phyloP scores from a whole-genome alignment of 176 grass and related monocot species.

The Lolium rigidum region DNA sequence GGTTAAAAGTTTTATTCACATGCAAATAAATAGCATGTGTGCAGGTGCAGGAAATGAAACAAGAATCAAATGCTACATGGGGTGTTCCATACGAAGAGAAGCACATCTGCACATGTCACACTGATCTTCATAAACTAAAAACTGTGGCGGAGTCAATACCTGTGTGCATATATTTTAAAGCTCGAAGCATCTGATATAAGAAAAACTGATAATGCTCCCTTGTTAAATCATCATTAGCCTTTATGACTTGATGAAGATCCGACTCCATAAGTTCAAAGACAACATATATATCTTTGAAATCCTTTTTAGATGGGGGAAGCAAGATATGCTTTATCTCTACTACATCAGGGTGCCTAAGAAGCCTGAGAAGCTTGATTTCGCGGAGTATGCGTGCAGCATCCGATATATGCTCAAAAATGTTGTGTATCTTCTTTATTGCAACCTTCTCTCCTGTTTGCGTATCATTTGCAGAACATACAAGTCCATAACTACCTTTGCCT shows the following conservation, averaged over 20 bases:
- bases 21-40: conserved; percentile 25
- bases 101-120: not conserved
- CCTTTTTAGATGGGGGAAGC: conserved; percentile 50
- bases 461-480: conserved; percentile 58
- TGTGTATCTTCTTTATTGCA: conserved; percentile 59
- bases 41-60: not conserved
- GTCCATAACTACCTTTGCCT: conserved; percentile 56
- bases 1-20: not conserved
- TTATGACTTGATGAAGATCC: conserved; percentile 59
- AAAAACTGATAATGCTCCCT: conserved; percentile 59
- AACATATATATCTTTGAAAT: conserved; percentile 60
- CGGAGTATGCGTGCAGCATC: conserved; percentile 55
- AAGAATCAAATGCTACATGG: not conserved
- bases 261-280: conserved; percentile 62
- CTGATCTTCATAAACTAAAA: not conserved
- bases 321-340: conserved; percentile 56
- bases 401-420: conserved; percentile 53
- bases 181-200: conserved; percentile 54
- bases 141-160: conserved; percentile 20
- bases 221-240: conserved; percentile 53
- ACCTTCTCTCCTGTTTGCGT: conserved; percentile 47
- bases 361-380: conserved; percentile 56
- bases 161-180: conserved; percentile 55
- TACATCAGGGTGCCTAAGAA: conserved; percentile 52
- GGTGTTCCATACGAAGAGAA: conserved; percentile 26